phyloP scores from a whole-genome alignment of 495 filamentous ascomycete genomes.

The Aspergillus cavernicola region DNA sequence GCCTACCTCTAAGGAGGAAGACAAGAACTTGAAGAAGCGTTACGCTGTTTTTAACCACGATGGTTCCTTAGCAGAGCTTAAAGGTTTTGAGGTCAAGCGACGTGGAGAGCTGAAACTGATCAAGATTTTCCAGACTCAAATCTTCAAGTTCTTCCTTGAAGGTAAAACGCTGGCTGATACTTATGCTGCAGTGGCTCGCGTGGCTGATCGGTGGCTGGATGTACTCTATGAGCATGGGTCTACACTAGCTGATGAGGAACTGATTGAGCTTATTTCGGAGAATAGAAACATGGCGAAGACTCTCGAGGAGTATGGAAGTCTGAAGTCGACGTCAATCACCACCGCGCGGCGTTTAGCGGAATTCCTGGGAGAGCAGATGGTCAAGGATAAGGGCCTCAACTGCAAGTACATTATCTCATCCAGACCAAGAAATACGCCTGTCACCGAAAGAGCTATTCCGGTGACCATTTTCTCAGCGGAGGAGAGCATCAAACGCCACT shows the following conservation, averaged over 20 bases:
- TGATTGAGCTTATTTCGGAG: slow-evolving; percentile 98
- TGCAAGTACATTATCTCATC: slow-evolving; percentile 99
- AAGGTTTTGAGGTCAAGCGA: slow-evolving; percentile 97
- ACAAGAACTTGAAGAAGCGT: slow-evolving; percentile 99
- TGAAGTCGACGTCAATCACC: slow-evolving; percentile 98
- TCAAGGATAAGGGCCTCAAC: slow-evolving; percentile 97
- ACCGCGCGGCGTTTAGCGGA: slow-evolving; percentile 95
- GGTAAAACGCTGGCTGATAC: slow-evolving; percentile 81
- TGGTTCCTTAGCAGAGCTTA: slow-evolving; percentile 91
- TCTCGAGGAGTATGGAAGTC: slow-evolving; percentile 87
- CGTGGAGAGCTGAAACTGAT: slow-evolving; percentile 98
- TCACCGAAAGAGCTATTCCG: slow-evolving; percentile 91
- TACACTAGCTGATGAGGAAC: slow-evolving; percentile 89
- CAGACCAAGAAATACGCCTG: slow-evolving; percentile 79
- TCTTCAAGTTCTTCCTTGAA: slow-evolving; percentile 99
- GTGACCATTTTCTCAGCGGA: slow-evolving; percentile 97
- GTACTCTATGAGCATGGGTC: slow-evolving; percentile 81
- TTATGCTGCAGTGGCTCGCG: slow-evolving; percentile 85
- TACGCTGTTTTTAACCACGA: slow-evolving; percentile 99
- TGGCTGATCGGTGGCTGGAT: slow-evolving; percentile 96
- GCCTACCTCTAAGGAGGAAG: slow-evolving; percentile 95
- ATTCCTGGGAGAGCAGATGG: slow-evolving; percentile 96
- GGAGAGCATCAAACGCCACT: slow-evolving; percentile 77
- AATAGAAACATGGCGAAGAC: slow-evolving; percentile 98
- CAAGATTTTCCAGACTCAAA: slow-evolving; percentile 98